Conservation (phyloP, 305 asterid species). For the Solanum hybrid region DNA sequence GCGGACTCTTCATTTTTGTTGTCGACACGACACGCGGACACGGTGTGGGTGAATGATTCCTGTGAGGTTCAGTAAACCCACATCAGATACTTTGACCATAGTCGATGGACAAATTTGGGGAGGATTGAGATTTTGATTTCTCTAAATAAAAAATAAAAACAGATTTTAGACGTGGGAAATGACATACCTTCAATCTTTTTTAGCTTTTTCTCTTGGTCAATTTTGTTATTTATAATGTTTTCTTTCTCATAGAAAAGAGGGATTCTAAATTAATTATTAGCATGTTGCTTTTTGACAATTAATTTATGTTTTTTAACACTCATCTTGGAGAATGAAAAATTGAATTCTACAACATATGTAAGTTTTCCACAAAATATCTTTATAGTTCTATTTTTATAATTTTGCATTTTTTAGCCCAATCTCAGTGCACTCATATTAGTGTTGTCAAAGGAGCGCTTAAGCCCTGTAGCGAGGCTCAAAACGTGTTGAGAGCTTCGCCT, state of each 20-base stretch:
- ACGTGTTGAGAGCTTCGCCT: not conserved
- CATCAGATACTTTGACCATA: not conserved
- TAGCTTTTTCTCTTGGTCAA: not conserved
- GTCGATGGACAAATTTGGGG: not conserved
- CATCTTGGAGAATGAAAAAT: not conserved
- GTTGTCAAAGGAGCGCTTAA: not conserved
- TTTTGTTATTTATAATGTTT: not conserved
- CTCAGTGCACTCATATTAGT: not conserved
- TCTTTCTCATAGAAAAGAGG: not conserved
- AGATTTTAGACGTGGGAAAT: not conserved
- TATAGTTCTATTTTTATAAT: not conserved
- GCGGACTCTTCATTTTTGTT: not conserved
- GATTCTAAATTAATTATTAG: not conserved
- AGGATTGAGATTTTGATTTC: not conserved
- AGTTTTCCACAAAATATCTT: not conserved
- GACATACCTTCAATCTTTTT: not conserved
- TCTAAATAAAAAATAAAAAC: not conserved
- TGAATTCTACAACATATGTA: not conserved
- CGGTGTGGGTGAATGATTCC: not conserved
- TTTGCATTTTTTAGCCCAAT: not conserved
- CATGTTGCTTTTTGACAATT: not conserved
- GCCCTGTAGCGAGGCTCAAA: not conserved
- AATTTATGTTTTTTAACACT: not conserved
- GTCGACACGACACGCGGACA: not conserved
- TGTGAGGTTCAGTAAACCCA: not conserved